phyloP scores from a whole-genome alignment of 352 stramenopile genomes.

The Saprolegnia parasitica region DNA sequence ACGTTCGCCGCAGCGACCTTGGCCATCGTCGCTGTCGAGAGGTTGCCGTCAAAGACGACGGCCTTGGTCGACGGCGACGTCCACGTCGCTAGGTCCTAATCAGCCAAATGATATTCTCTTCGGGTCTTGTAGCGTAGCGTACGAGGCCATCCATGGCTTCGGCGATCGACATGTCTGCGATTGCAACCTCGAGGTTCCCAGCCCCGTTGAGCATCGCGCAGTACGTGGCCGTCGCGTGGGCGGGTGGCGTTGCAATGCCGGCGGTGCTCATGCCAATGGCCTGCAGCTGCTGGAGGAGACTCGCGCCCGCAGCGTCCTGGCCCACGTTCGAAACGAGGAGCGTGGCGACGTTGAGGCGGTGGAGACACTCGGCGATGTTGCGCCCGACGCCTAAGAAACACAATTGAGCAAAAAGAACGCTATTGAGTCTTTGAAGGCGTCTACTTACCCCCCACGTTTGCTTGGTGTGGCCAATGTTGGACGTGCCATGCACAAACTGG shows the following conservation, averaged over 20 bases:
- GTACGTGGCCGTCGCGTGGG: conserved; percentile 76
- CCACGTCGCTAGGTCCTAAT: conserved; percentile 46
- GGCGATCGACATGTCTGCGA: conserved; percentile 84
- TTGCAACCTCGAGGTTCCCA: conserved; percentile 77
- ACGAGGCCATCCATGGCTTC: conserved; percentile 53
- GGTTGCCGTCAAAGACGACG: conserved; percentile 75
- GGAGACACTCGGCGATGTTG: conserved; percentile 88
- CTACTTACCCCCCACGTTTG: conserved; percentile 63
- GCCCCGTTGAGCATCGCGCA: conserved; percentile 65
- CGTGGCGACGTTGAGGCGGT: conserved; percentile 55
- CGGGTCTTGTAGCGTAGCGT: conserved; percentile 27
- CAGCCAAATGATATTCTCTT: background rate
- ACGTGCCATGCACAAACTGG: conserved; percentile 75
- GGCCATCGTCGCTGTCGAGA: conserved; percentile 43
- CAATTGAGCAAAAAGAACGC: conserved; percentile 19
- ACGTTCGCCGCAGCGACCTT: conserved; percentile 48
- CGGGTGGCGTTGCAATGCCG: conserved; percentile 47
- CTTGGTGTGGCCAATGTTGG: conserved; percentile 81
- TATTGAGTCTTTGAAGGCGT: background rate
- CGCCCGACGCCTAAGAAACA: conserved; percentile 78
- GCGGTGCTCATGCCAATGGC: conserved; percentile 54
- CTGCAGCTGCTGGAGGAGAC: conserved; percentile 67
- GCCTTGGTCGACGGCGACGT: conserved; percentile 47
- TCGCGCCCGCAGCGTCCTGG: conserved; percentile 58
- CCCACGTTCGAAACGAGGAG: conserved; percentile 81